A percentile compares a stretch with the other conserved stretches of the same genome.
phyloP scores from a whole-genome alignment of 2,329 filamentous ascomycete genomes.

The Pestalotiopsis sp. region DNA sequence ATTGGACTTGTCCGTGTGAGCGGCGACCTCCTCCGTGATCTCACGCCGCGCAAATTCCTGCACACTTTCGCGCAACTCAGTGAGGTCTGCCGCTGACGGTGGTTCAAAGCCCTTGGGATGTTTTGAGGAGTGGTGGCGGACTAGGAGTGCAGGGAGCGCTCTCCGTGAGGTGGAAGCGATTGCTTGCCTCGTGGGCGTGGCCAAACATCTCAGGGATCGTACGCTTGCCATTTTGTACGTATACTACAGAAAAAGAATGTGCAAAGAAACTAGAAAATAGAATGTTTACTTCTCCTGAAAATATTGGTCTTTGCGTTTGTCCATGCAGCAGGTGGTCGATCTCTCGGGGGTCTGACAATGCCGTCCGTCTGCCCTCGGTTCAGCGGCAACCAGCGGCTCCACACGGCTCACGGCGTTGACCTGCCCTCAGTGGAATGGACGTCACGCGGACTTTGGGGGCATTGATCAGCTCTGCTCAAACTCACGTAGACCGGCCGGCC shows the following conservation, averaged over 20 bases:
- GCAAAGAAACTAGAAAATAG: background rate
- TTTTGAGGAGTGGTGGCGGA: conserved; percentile 59
- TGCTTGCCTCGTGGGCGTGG: conserved; percentile 29
- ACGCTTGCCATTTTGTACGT: conserved; percentile 41
- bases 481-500: conserved; percentile 7
- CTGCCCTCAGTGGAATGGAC: conserved; percentile 27
- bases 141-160: conserved; percentile 29
- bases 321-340: background rate
- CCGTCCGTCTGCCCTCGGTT: conserved; percentile 1
- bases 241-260: conserved; percentile 6
- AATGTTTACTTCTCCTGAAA: background rate
- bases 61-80: conserved; percentile 80
- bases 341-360: background rate
- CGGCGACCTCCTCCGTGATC: conserved; percentile 81
- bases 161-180: conserved; percentile 13
- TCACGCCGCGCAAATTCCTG: conserved; percentile 90
- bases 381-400: conserved; percentile 24
- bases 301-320: background rate
- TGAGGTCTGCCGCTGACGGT: conserved; percentile 72
- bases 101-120: conserved; percentile 66
- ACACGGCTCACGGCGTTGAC: conserved; percentile 1
- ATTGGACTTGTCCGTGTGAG: conserved; percentile 82
- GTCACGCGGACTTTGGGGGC: conserved; percentile 17
- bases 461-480: background rate
- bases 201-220: conserved; percentile 38